Evolutionary conservation across 768 basidiomycete genomes (phyloP).

Genomic region (Agrocybe chaxingu): DNA sequence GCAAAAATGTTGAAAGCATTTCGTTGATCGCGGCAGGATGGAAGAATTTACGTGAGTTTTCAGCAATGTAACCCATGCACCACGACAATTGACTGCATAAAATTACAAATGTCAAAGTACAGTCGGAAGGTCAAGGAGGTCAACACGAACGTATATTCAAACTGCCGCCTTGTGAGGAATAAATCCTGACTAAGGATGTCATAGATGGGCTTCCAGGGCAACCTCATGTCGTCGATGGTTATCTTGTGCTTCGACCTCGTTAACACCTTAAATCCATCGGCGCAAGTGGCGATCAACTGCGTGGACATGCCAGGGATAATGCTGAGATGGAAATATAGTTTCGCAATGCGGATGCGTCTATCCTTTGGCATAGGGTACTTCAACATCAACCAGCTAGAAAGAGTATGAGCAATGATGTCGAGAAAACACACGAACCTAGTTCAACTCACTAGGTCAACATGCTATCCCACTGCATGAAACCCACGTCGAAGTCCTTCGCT

Average conservation of each 20-base stretch:
- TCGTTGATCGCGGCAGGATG: slow-evolving; percentile 83
- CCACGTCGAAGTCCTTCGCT: slow-evolving; percentile 81
- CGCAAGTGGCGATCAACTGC: slow-evolving; percentile 62
- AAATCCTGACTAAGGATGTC: slow-evolving; percentile 68
- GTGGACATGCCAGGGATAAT: slow-evolving; percentile 75
- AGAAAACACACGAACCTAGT: slow-evolving; percentile 1
- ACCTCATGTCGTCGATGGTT: slow-evolving; percentile 71
- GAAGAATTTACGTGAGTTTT: slow-evolving; percentile 75
- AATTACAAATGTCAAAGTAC: slow-evolving; percentile 3
- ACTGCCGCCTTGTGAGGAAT: slow-evolving; percentile 73
- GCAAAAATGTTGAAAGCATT: slow-evolving; percentile 87
- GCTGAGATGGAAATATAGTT: slow-evolving; percentile 75
- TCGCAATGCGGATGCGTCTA: slow-evolving; percentile 68
- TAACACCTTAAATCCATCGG: slow-evolving; percentile 58
- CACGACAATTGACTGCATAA: slow-evolving; percentile 62
- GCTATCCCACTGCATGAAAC: slow-evolving; percentile 76
- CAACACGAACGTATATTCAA: slow-evolving; percentile 66
- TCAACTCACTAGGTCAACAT: slow-evolving; percentile 66
- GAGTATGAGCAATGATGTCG: slow-evolving; percentile 6
- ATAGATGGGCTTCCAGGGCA: slow-evolving; percentile 82
- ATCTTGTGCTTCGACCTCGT: slow-evolving; percentile 72
- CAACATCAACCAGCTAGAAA: slow-evolving; percentile 71
- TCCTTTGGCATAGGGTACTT: slow-evolving; percentile 86
- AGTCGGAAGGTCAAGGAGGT: not conserved
- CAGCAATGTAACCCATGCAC: slow-evolving; percentile 73